phyloP scores from a whole-genome alignment of 108 stramenopile genomes.

The Bacterosira constricta region DNA sequence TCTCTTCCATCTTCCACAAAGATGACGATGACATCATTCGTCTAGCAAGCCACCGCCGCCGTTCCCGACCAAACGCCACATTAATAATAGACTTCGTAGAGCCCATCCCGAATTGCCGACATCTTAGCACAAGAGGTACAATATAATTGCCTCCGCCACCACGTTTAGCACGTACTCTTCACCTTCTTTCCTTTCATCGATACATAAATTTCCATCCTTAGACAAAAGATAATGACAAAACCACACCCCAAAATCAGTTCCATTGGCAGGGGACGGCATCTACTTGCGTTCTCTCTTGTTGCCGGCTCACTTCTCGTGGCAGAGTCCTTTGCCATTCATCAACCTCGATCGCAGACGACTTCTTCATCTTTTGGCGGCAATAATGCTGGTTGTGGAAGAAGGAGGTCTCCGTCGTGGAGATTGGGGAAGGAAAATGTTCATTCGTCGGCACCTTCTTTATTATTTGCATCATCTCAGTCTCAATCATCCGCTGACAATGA shows the following conservation, averaged over 20 bases:
- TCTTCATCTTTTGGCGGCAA: not conserved
- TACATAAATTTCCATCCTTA: too few species aligned
- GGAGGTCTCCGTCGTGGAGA: not conserved
- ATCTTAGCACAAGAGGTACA: too few species aligned
- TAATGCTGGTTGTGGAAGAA: not conserved
- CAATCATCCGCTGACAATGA: not conserved
- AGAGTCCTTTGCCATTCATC: constrained; percentile 17
- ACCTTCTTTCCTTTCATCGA: too few species aligned
- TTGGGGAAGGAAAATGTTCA: not conserved
- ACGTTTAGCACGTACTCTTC: too few species aligned
- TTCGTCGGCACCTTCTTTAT: not conserved
- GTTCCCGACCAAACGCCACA: too few species aligned
- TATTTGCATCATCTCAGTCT: constrained; percentile 2
- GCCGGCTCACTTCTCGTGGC: constrained; percentile 15
- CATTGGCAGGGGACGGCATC: constrained; percentile 13
- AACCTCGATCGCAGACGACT: not conserved
- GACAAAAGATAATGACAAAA: constrained; percentile 6
- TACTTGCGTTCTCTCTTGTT: constrained; percentile 19
- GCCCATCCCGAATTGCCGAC: too few species aligned
- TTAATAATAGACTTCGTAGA: too few species aligned
- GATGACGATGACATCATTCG: too few species aligned
- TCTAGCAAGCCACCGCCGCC: too few species aligned
- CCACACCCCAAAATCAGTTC: not conserved
- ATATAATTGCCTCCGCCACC: too few species aligned
- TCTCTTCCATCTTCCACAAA: too few species aligned